phyloP scores from a whole-genome alignment of 2,329 filamentous ascomycete genomes.

The Talaromyces piceae region DNA sequence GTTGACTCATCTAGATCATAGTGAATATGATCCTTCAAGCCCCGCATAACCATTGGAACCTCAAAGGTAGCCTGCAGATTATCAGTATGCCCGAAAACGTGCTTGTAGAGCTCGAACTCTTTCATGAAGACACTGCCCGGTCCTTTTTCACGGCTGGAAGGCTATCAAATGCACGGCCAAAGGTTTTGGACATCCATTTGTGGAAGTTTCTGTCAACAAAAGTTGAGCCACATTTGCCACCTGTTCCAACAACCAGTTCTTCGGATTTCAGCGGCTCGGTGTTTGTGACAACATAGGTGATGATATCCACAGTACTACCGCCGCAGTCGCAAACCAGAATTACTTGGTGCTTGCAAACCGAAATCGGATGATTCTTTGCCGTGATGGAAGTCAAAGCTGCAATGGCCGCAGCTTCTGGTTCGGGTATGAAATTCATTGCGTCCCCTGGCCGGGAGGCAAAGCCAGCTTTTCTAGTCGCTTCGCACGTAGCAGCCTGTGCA shows the following conservation, averaged over 20 bases:
- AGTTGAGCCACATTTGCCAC: conserved; percentile 28
- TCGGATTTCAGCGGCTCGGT: conserved; percentile 13
- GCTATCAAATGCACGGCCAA: conserved; percentile 21
- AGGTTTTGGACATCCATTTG: conserved; percentile 20
- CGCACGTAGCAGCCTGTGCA: conserved; percentile 14
- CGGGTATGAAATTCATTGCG: conserved; percentile 15
- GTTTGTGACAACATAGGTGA: conserved; percentile 16
- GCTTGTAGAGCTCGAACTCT: conserved; percentile 26
- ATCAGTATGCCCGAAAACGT: conserved; percentile 18
- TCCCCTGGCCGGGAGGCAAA: conserved; percentile 11
- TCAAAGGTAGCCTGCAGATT: background rate
- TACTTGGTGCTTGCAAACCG: background rate
- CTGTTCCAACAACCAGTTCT: conserved; percentile 12
- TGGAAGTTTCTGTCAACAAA: conserved; percentile 28
- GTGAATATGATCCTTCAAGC: background rate
- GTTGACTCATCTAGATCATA: background rate
- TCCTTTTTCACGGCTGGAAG: conserved; percentile 18
- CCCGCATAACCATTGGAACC: background rate
- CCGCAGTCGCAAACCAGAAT: conserved; percentile 23
- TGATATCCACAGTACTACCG: conserved; percentile 24
- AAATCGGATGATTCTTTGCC: background rate
- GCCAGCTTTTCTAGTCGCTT: conserved; percentile 13
- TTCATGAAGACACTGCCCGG: conserved; percentile 29
- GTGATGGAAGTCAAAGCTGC: conserved; percentile 10
- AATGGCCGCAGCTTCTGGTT: conserved; percentile 20